These are phyloP conservation scores for Colletotrichum godetiae DNA, from an alignment of 2,329 filamentous ascomycete genomes.

Conservation along the genomic window DNA sequence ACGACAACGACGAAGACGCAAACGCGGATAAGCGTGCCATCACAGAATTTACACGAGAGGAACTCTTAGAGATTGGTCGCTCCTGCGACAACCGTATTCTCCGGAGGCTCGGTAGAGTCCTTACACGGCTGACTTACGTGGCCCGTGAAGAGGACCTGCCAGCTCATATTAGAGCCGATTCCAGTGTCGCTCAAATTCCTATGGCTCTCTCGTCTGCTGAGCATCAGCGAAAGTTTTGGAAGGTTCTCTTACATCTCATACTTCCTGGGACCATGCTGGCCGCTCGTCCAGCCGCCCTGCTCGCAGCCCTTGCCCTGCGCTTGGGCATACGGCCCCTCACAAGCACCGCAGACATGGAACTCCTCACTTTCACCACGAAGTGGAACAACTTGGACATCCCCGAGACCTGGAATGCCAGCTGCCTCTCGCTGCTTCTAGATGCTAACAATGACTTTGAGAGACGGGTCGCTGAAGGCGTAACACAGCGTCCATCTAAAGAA, in stretches of 20 bases:
- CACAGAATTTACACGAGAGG: conserved; percentile 53
- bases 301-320: conserved; percentile 59
- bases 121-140: conserved; percentile 59
- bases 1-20: conserved; percentile 38
- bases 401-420: conserved; percentile 61
- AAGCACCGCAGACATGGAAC: conserved; percentile 52
- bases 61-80: conserved; percentile 62
- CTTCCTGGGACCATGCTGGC: conserved; percentile 60
- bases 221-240: conserved; percentile 56
- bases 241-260: conserved; percentile 58
- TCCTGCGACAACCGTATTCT: conserved; percentile 62
- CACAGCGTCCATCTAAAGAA: conserved; percentile 24
- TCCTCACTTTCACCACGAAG: conserved; percentile 52
- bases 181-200: conserved; percentile 54
- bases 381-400: conserved; percentile 61
- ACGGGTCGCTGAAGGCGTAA: conserved; percentile 41
- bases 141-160: conserved; percentile 53
- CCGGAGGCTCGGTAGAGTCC: conserved; percentile 56
- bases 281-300: conserved; percentile 55
- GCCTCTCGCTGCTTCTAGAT: conserved; percentile 57
- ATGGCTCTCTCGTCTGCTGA: conserved; percentile 50
- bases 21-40: conserved; percentile 40
- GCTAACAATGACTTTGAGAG: conserved; percentile 52
- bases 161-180: conserved; percentile 50
- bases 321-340: conserved; percentile 57